Conservation (phyloP, 352 stramenopile genomes). For the Peronospora destructor region DNA sequence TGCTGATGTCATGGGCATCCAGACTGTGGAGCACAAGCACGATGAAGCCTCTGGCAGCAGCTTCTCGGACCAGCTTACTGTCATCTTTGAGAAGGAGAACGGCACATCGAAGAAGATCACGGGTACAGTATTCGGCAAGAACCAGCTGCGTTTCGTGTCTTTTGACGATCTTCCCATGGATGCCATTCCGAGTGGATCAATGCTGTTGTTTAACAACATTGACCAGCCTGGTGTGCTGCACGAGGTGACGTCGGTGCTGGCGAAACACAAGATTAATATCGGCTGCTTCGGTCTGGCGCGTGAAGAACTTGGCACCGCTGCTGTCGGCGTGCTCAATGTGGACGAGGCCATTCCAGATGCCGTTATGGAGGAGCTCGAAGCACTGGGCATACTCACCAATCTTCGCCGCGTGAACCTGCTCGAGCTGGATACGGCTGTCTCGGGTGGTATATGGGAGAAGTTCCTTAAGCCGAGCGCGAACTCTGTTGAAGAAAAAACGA, state of each 20-base stretch:
- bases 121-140: constrained; percentile 86
- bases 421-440: constrained; percentile 49
- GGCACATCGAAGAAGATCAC: constrained; percentile 75
- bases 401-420: constrained; percentile 82
- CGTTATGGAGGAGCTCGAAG: constrained; percentile 80
- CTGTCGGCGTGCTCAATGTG: constrained; percentile 85
- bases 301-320: constrained; percentile 49
- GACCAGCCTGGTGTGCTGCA: constrained; percentile 92
- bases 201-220: constrained; percentile 92
- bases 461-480: constrained; percentile 46
- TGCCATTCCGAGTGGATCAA: constrained; percentile 79
- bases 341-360: constrained; percentile 82
- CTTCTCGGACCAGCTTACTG: constrained; percentile 87
- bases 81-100: constrained; percentile 88
- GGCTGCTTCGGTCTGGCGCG: constrained; percentile 87
- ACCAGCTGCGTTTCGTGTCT: constrained; percentile 80
- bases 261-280: constrained; percentile 92
- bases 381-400: constrained; percentile 69
- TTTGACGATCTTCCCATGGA: constrained; percentile 87
- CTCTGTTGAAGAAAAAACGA: constrained; percentile 20
- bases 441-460: constrained; percentile 50
- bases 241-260: constrained; percentile 90
- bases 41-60: constrained; percentile 68
- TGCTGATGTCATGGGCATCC: constrained; percentile 85
- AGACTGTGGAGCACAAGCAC: constrained; percentile 87